These are phyloP conservation scores for Puccinia hordei DNA, from an alignment of 1,284 basidiomycete genomes.

Conservation along the genomic window DNA sequence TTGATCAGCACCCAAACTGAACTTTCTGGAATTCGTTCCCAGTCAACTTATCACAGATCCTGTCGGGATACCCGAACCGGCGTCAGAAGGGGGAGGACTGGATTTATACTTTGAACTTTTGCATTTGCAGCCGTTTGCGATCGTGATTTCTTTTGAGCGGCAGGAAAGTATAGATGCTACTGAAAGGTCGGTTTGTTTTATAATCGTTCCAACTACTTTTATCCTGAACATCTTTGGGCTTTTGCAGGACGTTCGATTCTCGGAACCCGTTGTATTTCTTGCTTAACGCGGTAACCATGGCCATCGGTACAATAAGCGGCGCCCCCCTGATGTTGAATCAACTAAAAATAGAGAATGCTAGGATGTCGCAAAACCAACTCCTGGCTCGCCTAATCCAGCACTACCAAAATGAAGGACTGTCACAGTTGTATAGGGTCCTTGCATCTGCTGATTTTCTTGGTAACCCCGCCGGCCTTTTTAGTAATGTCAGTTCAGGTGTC, in stretches of 20 bases:
- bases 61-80: slow-evolving; percentile 78
- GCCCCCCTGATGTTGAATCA: slow-evolving; percentile 95
- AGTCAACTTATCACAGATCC: slow-evolving; percentile 78
- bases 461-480: slow-evolving; percentile 91
- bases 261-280: slow-evolving; percentile 91
- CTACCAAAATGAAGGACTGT: slow-evolving; percentile 89
- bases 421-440: slow-evolving; percentile 92
- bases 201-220: not conserved
- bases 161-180: slow-evolving; percentile 90
- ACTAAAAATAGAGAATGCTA: slow-evolving; percentile 90
- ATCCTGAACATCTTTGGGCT: not conserved
- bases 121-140: slow-evolving; percentile 91
- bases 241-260: slow-evolving; percentile 68
- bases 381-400: slow-evolving; percentile 84
- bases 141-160: slow-evolving; percentile 94
- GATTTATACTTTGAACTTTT: slow-evolving; percentile 95
- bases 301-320: slow-evolving; percentile 94
- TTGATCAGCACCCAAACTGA: not conserved
- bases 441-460: slow-evolving; percentile 89
- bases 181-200: slow-evolving; percentile 71
- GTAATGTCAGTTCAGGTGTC: slow-evolving; percentile 97
- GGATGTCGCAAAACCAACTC: slow-evolving; percentile 80
- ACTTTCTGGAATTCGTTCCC: slow-evolving; percentile 1
- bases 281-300: slow-evolving; percentile 93
- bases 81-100: slow-evolving; percentile 66